phyloP scores from a whole-genome alignment of 768 basidiomycete genomes.

The Hygrophorus pudorinus region DNA sequence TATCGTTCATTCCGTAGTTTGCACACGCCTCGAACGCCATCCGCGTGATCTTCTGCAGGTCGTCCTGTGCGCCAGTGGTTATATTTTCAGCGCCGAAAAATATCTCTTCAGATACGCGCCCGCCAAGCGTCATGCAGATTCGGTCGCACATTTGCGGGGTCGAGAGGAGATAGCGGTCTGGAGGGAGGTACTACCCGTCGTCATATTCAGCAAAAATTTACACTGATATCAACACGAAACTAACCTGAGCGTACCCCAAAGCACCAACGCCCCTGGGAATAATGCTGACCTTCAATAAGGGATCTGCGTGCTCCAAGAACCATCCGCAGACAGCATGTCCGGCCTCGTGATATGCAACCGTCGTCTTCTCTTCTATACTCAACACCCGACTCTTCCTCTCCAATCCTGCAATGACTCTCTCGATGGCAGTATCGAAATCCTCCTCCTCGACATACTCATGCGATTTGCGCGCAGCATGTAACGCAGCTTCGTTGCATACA shows the following conservation, averaged over 20 bases:
- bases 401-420: constrained; percentile 93
- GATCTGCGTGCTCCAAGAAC: constrained; percentile 97
- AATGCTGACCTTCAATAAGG: constrained; percentile 94
- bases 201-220: constrained; percentile 9
- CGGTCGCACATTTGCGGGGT: constrained; percentile 91
- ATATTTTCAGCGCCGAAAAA: constrained; percentile 90
- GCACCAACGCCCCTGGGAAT: constrained; percentile 95
- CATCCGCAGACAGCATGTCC: constrained; percentile 98
- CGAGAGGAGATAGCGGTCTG: constrained; percentile 91
- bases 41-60: constrained; percentile 93
- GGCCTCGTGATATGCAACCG: constrained; percentile 97
- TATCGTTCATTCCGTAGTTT: constrained; percentile 94
- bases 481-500: constrained; percentile 95
- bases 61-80: constrained; percentile 97
- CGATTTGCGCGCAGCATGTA: constrained; percentile 83
- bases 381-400: constrained; percentile 93
- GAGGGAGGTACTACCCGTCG: constrained; percentile 68
- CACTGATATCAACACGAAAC: constrained; percentile 11
- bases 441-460: constrained; percentile 69
- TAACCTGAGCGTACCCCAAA: constrained; percentile 90
- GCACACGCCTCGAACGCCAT: constrained; percentile 96
- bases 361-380: constrained; percentile 94
- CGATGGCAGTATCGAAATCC: constrained; percentile 96
- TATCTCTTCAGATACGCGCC: constrained; percentile 96
- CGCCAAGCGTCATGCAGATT: constrained; percentile 98